Percentiles rank a stretch among this genome's conserved stretches.
Evolutionary conservation across 2,329 filamentous ascomycete species (phyloP).

Genomic region (Xylariaceae sp.): DNA sequence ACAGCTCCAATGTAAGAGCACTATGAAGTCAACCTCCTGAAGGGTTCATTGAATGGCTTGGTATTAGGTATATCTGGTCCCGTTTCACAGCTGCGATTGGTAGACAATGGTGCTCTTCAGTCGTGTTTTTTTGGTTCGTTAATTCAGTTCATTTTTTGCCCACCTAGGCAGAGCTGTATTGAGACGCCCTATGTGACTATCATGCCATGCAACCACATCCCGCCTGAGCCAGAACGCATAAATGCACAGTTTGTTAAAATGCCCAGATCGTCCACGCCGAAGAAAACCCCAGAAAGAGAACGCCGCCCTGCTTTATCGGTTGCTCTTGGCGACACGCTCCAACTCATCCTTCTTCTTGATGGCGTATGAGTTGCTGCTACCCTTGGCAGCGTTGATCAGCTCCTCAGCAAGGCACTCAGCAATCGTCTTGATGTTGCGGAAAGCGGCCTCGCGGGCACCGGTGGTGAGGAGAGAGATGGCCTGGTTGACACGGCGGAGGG

Average conservation of each 20-base stretch:
- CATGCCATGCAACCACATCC: conserved; percentile 40
- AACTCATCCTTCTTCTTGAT: conserved; percentile 99
- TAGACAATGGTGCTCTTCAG: conserved; percentile 9
- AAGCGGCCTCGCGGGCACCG: conserved; percentile 95
- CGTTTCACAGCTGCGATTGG: conserved; percentile 11
- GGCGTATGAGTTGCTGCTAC: conserved; percentile 99
- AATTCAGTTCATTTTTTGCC: conserved; percentile 35
- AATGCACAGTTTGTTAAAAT: conserved; percentile 38
- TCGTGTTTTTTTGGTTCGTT: conserved; percentile 17
- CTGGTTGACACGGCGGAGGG: conserved; percentile 99
- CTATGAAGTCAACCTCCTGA: conserved; percentile 4
- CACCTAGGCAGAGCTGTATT: conserved; percentile 36
- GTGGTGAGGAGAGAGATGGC: conserved; percentile 98
- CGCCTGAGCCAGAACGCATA: conserved; percentile 41
- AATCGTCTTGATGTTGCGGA: conserved; percentile 99
- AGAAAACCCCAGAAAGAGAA: conserved; percentile 35
- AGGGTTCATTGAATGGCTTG: not conserved
- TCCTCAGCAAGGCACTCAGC: conserved; percentile 99
- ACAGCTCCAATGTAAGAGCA: not conserved
- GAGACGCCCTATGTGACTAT: conserved; percentile 39
- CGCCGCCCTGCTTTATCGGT: conserved; percentile 71
- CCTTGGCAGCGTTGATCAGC: conserved; percentile 99
- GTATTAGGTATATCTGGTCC: conserved; percentile 5
- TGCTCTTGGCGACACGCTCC: conserved; percentile 99
- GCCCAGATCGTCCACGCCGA: conserved; percentile 39